These are phyloP conservation scores for Phaeosphaeria sp. DNA, from an alignment of 2,329 filamentous ascomycete genomes.

Conservation along the genomic window DNA sequence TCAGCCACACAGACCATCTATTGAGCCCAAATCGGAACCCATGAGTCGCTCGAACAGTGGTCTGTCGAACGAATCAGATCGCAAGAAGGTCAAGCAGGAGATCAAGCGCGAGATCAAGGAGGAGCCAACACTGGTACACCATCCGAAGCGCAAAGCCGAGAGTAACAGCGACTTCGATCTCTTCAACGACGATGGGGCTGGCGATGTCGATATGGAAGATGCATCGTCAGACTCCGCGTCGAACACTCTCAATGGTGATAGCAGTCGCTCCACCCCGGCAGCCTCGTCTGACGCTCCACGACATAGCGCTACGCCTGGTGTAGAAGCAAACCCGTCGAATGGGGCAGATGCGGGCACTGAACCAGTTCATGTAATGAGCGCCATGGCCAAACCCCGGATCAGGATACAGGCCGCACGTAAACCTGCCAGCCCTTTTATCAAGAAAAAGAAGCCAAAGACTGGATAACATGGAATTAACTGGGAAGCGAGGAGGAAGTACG, in stretches of 20 bases:
- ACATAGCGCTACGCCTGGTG: constrained; percentile 22
- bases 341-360: constrained; percentile 4
- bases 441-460: constrained; percentile 33
- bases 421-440: constrained; percentile 36
- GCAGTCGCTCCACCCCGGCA: constrained; percentile 38
- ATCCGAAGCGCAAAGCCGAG: constrained; percentile 76
- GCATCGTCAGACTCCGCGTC: constrained; percentile 30
- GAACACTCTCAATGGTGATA: constrained; percentile 27
- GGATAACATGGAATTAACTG: constrained; percentile 16
- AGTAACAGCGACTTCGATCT: constrained; percentile 69
- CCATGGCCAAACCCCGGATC: constrained; percentile 41
- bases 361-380: constrained; percentile 24
- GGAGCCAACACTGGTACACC: constrained; percentile 74
- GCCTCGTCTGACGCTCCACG: constrained; percentile 16
- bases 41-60: constrained; percentile 32
- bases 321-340: constrained; percentile 14
- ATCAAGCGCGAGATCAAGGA: constrained; percentile 29
- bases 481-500: background rate
- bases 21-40: constrained; percentile 29
- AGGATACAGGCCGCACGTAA: constrained; percentile 31
- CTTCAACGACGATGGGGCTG: constrained; percentile 51
- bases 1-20: constrained; percentile 24
- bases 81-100: constrained; percentile 20
- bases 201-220: constrained; percentile 43
- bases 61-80: constrained; percentile 19